Percentiles rank a stretch among this genome's conserved stretches.
Evolutionary conservation across 2,329 filamentous ascomycete genomes (phyloP).

Genomic region (Hymenotorrendiella dingleyae): DNA sequence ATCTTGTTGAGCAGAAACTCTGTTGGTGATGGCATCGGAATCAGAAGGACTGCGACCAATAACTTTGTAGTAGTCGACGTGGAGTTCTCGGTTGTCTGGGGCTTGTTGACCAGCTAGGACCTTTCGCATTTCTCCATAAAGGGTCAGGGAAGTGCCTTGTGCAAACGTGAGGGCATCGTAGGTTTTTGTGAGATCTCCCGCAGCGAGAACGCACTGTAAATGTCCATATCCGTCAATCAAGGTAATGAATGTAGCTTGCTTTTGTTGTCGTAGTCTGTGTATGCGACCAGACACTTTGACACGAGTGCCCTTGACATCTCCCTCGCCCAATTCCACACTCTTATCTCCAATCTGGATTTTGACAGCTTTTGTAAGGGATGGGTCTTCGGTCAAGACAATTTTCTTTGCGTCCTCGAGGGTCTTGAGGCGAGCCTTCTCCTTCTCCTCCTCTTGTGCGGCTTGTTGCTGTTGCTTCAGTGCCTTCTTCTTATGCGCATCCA

Average conservation of each 20-base stretch:
- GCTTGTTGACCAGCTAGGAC: constrained; percentile 62
- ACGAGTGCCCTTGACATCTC: constrained; percentile 58
- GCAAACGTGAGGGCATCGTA: constrained; percentile 68
- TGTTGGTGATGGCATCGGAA: constrained; percentile 69
- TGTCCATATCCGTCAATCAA: constrained; percentile 77
- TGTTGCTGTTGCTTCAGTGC: constrained; percentile 69
- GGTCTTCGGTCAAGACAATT: constrained; percentile 63
- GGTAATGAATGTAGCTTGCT: constrained; percentile 82
- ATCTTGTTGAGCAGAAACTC: constrained; percentile 63
- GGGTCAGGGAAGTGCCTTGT: constrained; percentile 62
- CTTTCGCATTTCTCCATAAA: constrained; percentile 62
- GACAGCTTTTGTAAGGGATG: constrained; percentile 64
- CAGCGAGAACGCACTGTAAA: constrained; percentile 72
- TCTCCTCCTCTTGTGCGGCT: constrained; percentile 65
- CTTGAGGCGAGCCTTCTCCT: constrained; percentile 62
- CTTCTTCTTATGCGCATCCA: constrained; percentile 78
- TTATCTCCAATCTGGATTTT: constrained; percentile 72
- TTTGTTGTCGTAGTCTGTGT: constrained; percentile 74
- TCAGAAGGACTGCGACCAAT: constrained; percentile 64
- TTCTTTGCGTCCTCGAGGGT: constrained; percentile 77
- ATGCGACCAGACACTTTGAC: constrained; percentile 79
- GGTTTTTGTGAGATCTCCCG: constrained; percentile 70
- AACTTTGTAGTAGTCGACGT: constrained; percentile 66
- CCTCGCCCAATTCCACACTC: constrained; percentile 54
- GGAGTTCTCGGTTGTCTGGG: constrained; percentile 63